phyloP scores from a whole-genome alignment of 2,329 filamentous ascomycete genomes.

The Aspergillus pseudonomiae region DNA sequence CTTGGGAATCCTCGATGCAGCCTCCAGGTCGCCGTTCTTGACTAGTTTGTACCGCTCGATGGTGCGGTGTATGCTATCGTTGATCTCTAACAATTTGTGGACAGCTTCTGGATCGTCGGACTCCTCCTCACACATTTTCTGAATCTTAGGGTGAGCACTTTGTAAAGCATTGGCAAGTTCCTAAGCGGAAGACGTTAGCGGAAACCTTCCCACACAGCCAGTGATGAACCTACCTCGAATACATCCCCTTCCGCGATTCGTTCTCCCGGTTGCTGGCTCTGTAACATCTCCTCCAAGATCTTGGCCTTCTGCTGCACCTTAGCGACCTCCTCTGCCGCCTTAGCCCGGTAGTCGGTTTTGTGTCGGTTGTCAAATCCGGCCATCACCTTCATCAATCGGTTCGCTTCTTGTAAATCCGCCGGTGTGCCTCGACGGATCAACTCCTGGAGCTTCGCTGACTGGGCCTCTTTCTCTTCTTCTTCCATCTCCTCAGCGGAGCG shows the following conservation, averaged over 20 bases:
- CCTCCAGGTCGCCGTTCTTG: constrained; percentile 91
- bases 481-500: constrained; percentile 99
- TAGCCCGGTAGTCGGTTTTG: constrained; percentile 97
- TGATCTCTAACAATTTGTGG: constrained; percentile 92
- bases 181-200: constrained; percentile 39
- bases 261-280: constrained; percentile 80
- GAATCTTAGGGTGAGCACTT: constrained; percentile 96
- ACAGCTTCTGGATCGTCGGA: constrained; percentile 96
- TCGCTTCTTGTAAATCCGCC: constrained; percentile 93
- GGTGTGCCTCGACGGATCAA: constrained; percentile 89
- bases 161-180: constrained; percentile 87
- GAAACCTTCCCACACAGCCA: background rate
- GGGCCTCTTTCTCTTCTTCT: constrained; percentile 89
- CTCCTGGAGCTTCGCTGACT: constrained; percentile 97
- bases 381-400: constrained; percentile 98
- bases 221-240: constrained; percentile 57
- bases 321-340: constrained; percentile 91
- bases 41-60: constrained; percentile 93
- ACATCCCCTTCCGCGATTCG: constrained; percentile 71
- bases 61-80: constrained; percentile 97
- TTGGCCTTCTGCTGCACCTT: constrained; percentile 96
- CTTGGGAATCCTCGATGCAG: constrained; percentile 78
- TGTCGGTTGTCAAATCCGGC: constrained; percentile 92
- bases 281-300: constrained; percentile 88
- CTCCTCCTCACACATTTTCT: constrained; percentile 99